Percentiles rank a stretch among this genome's conserved stretches.
phyloP scores from a whole-genome alignment of 371 early-diverging fungal genomes.

The Chytridium lagenaria region DNA sequence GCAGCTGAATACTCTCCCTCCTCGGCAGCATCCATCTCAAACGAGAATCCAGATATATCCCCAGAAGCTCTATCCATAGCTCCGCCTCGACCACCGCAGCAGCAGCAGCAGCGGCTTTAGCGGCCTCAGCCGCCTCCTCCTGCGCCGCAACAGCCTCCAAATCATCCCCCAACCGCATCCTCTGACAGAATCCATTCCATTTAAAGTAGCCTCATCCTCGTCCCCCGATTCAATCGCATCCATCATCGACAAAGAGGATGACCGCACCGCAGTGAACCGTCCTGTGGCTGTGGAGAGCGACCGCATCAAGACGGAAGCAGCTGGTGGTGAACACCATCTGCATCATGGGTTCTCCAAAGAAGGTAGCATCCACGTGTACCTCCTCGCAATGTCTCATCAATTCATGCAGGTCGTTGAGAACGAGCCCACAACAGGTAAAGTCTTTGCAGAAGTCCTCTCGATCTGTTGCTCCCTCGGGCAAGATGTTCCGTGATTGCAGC shows the following conservation, averaged over 20 bases:
- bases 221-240: background rate
- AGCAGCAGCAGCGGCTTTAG: background rate
- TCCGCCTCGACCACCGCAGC: too few relatives aligned
- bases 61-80: too few relatives aligned
- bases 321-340: too few relatives aligned
- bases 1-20: background rate
- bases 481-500: too few relatives aligned
- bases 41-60: background rate
- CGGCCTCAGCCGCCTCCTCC: slow-evolving; percentile 14
- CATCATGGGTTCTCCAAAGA: background rate
- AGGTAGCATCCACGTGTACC: slow-evolving; percentile 66
- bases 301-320: too few relatives aligned
- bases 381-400: slow-evolving; percentile 84
- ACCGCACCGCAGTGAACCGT: background rate
- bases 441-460: slow-evolving; percentile 81
- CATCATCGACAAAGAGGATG: background rate
- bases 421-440: slow-evolving; percentile 82
- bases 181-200: background rate
- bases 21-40: slow-evolving; percentile 4
- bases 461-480: slow-evolving; percentile 41
- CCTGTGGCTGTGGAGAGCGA: too few relatives aligned
- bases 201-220: background rate
- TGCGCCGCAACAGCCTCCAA: slow-evolving; percentile 5
- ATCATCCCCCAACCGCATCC: too few relatives aligned
- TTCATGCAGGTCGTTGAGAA: slow-evolving; percentile 78